Percentiles rank a stretch among this genome's conserved stretches.
These are phyloP conservation scores for Mycosphaerella sp. DNA, from an alignment of 2,329 filamentous ascomycete species.

Conservation along the genomic window DNA sequence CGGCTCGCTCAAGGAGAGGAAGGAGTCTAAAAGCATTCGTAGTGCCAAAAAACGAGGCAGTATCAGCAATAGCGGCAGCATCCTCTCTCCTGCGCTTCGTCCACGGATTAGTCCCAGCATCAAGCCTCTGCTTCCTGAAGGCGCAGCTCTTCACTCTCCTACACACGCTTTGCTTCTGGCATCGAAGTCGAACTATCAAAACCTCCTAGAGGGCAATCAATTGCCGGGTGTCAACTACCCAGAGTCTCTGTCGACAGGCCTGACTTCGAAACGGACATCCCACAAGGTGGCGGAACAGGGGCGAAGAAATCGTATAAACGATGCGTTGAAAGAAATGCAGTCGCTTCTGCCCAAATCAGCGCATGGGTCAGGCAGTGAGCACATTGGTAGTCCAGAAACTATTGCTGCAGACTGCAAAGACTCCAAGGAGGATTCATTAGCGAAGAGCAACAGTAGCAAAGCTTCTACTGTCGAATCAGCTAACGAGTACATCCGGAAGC, in stretches of 20 bases:
- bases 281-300: conserved; percentile 99
- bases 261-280: conserved; percentile 93
- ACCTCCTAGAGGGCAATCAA: conserved; percentile 87
- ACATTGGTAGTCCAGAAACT: conserved; percentile 38
- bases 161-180: conserved; percentile 70
- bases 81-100: conserved; percentile 78
- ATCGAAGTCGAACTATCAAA: conserved; percentile 96
- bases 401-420: conserved; percentile 36
- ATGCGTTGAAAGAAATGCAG: conserved; percentile 85
- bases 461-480: conserved; percentile 96
- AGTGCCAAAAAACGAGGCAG: conserved; percentile 61
- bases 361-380: conserved; percentile 25
- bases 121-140: conserved; percentile 76
- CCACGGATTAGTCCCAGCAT: conserved; percentile 92
- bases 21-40: conserved; percentile 42
- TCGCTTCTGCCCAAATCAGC: conserved; percentile 60
- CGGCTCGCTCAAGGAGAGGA: conserved; percentile 27
- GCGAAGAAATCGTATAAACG: conserved; percentile 89
- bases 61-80: conserved; percentile 48
- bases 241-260: conserved; percentile 80
- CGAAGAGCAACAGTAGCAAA: conserved; percentile 69
- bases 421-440: conserved; percentile 33
- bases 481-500: conserved; percentile 85
- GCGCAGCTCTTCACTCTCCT: conserved; percentile 49
- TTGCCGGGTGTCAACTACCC: conserved; percentile 65